These are phyloP conservation scores for Nannochloropsis oceanica DNA, from an alignment of 108 stramenopile species.

Conservation along the genomic window DNA sequence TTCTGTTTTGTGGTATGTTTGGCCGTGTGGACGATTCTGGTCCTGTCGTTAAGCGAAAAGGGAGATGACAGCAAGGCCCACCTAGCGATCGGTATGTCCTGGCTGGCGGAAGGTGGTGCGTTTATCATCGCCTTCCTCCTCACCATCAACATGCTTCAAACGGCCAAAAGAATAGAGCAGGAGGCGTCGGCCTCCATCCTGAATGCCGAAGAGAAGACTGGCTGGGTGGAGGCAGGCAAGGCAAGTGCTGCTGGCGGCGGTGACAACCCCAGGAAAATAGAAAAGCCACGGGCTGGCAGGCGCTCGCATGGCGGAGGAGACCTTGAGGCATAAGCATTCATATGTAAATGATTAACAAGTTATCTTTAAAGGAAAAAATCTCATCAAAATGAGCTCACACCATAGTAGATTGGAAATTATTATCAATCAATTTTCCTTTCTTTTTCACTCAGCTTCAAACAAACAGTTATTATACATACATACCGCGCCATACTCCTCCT, in stretches of 20 bases:
- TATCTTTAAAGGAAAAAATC: not conserved
- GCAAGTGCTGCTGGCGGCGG: too few relatives aligned
- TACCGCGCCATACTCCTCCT: too few relatives aligned
- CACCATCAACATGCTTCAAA: not conserved
- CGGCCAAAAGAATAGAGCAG: not conserved
- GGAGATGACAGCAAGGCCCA: not conserved
- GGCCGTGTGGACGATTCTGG: not conserved
- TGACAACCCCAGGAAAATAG: not conserved
- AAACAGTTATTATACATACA: too few relatives aligned
- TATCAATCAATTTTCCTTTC: too few relatives aligned
- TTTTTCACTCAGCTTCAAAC: too few relatives aligned
- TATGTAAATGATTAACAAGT: not conserved
- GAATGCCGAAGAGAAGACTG: too few relatives aligned
- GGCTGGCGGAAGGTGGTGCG: not conserved
- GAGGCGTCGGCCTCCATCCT: not conserved
- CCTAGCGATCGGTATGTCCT: not conserved
- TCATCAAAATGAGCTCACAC: not conserved
- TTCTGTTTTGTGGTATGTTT: not conserved
- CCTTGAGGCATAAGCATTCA: not conserved
- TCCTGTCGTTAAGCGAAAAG: not conserved
- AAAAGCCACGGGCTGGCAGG: not conserved
- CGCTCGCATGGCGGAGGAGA: not conserved
- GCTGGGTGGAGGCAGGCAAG: too few relatives aligned
- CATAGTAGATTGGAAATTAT: too few relatives aligned
- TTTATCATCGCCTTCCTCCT: not conserved